Evolutionary conservation across 2,329 filamentous ascomycete genomes (phyloP).

Genomic region (Cladorrhinum sp.): DNA sequence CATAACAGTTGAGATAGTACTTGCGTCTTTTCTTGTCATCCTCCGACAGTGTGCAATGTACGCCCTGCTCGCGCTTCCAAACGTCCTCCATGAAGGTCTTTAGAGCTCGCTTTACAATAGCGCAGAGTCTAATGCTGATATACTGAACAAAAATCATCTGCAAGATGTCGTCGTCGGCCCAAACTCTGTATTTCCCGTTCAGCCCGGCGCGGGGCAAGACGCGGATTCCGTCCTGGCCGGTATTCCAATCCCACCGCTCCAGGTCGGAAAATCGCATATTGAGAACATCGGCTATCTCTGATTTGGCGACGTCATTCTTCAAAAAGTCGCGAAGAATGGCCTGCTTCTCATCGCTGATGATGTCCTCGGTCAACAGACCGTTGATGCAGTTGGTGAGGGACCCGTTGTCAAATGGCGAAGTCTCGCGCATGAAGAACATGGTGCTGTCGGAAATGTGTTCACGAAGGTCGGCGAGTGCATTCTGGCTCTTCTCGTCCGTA

Average conservation of each 20-base stretch:
- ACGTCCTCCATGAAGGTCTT: constrained; percentile 23
- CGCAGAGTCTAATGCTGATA: constrained; percentile 38
- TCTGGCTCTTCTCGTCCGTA: constrained; percentile 28
- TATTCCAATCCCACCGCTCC: constrained; percentile 42
- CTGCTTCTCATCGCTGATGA: constrained; percentile 43
- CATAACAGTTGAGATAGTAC: constrained; percentile 28
- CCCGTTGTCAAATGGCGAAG: constrained; percentile 32
- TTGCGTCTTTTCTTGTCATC: constrained; percentile 28
- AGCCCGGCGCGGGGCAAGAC: constrained; percentile 41
- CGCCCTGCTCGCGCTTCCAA: constrained; percentile 15
- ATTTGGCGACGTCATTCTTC: constrained; percentile 37
- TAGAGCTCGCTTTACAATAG: constrained; percentile 30
- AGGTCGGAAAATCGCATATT: constrained; percentile 43
- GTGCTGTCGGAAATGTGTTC: constrained; percentile 18
- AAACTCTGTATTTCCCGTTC: constrained; percentile 45
- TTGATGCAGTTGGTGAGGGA: constrained; percentile 36
- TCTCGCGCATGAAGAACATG: constrained; percentile 23
- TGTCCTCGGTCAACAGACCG: constrained; percentile 39
- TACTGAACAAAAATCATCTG: constrained; percentile 45
- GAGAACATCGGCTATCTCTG: constrained; percentile 42
- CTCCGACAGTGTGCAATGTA: constrained; percentile 17
- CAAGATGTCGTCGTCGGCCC: constrained; percentile 45
- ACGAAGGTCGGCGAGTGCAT: constrained; percentile 24
- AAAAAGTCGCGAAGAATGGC: constrained; percentile 39
- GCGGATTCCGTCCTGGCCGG: constrained; percentile 39